These are phyloP conservation scores for Trametes hirsuta DNA, from an alignment of 1,284 basidiomycete species.

Conservation along the genomic window DNA sequence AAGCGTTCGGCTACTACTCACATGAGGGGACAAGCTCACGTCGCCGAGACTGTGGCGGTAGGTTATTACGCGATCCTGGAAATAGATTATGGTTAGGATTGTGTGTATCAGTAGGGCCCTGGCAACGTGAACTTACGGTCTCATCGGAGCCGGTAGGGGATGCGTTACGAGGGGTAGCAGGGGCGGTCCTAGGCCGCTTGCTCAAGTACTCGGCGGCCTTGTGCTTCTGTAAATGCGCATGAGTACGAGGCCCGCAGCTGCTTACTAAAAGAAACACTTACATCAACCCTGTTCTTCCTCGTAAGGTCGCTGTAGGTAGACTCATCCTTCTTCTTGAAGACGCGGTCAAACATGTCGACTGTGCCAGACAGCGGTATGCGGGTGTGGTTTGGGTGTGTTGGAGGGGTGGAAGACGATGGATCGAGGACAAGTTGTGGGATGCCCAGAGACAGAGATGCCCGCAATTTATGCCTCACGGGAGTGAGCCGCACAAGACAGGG, in stretches of 20 bases:
- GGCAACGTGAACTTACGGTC: background rate
- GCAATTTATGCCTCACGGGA: slow-evolving; percentile 3
- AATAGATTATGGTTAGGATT: too few relatives aligned
- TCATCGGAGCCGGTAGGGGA: background rate
- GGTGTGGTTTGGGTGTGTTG: background rate
- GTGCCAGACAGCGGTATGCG: slow-evolving; percentile 1
- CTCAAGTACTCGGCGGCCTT: background rate
- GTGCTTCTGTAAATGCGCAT: background rate
- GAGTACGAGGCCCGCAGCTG: background rate
- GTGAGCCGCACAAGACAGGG: background rate
- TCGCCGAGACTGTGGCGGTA: slow-evolving; percentile 8
- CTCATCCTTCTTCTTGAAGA: slow-evolving; percentile 19
- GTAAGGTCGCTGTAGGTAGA: background rate
- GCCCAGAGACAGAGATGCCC: background rate
- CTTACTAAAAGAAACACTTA: background rate
- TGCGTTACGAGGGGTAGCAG: background rate
- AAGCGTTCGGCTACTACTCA: background rate
- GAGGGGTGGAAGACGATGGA: background rate
- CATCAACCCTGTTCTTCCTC: slow-evolving; percentile 11
- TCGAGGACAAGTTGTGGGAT: background rate
- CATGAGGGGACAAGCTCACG: slow-evolving; percentile 1
- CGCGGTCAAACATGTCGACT: slow-evolving; percentile 13
- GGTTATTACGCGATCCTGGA: background rate
- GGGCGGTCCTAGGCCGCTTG: slow-evolving; percentile 7
- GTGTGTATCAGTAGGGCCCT: background rate